Evolutionary conservation across 345 rosid genomes (phyloP), one percentile per base, ranked within the genome.

Genomic region (Kandelia obovata): DNA sequence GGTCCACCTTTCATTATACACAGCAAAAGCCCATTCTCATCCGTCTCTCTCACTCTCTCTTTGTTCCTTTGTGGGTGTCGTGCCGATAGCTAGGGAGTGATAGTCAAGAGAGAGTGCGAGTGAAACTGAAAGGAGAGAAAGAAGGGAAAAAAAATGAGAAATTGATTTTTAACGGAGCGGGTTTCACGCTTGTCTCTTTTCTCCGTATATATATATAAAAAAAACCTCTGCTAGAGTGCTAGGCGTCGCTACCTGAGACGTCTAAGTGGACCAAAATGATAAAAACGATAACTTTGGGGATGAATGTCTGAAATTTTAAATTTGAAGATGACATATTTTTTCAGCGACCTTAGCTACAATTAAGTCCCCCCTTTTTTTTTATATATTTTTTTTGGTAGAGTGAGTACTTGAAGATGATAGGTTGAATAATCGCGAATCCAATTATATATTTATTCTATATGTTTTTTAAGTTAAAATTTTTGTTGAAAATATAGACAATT

Each of bases 181-280:
- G 77, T 79, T 76, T 83, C 82, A 80, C 77, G 82, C 82, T 81
- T 83, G 87, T 80, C 86, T 76, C 85, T 80, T 77, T 81, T 80
- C 56, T 51, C 31, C 67, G 19, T 62, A 28, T 31, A 31, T 51
- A 17, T 69, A 1, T 64, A 59, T 55, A 11, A 43, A 21, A 21
- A 21, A 21, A 21, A 21, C 21, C 19, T 13, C 47, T 13, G 49
- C 5, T 3, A 43, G 19, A 15, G 17, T 43, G 17, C 5, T 15
- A 43, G 49, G 49, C 49, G 49, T 43, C 49, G 17, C 17, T 13
- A 15, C 5, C 13, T 3, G 49, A 13, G 49, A 43, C 49, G 16
- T 43, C 49, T 39, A 39, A 1, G 46, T 10, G 46, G 46, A 39
- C 15, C 46, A 39, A 9, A 53, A 2, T n/a, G 23, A 15, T 19